A percentile compares a stretch with the other conserved stretches of the same genome.
These are phyloP conservation scores for Berberis vulgaris DNA, from an alignment of 164 flowering plant genomes.

Conservation along the genomic window DNA sequence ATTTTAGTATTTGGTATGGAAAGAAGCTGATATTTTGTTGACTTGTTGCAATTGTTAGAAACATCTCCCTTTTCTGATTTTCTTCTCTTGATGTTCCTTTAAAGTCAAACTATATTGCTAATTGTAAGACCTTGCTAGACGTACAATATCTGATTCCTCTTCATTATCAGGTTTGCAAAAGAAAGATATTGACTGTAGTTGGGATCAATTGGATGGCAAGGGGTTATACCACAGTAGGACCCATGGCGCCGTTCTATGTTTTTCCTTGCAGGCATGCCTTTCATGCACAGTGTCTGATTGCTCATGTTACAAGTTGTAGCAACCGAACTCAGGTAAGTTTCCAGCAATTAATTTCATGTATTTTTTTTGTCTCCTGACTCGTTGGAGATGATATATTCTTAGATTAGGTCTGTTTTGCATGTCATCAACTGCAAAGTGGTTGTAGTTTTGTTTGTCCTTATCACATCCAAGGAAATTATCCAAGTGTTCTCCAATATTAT, in stretches of 20 bases:
- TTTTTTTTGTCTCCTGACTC: background rate
- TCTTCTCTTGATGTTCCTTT: background rate
- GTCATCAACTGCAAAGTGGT: too few relatives aligned
- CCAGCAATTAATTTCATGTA: background rate
- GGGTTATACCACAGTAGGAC: conserved; percentile 76
- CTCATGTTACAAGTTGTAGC: conserved; percentile 83
- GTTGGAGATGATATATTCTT: too few relatives aligned
- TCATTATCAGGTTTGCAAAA: conserved; percentile 55
- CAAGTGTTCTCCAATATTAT: background rate
- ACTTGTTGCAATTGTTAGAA: too few relatives aligned
- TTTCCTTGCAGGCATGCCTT: conserved; percentile 98
- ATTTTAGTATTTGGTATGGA: too few relatives aligned
- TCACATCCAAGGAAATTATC: too few relatives aligned
- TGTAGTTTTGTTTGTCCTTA: too few relatives aligned
- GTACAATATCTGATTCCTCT: conserved; percentile 5
- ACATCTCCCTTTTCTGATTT: too few relatives aligned
- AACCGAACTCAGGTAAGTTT: conserved; percentile 62
- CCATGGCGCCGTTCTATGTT: conserved; percentile 95
- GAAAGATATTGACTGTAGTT: conserved; percentile 56
- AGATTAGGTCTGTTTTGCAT: too few relatives aligned
- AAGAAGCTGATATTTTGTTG: too few relatives aligned
- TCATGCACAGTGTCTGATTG: conserved; percentile 83
- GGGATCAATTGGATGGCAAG: conserved; percentile 48
- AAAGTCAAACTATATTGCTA: background rate
- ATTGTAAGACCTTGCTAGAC: background rate